phyloP scores from a whole-genome alignment of 2,329 filamentous ascomycete genomes.

The Delphinella strobiligena region DNA sequence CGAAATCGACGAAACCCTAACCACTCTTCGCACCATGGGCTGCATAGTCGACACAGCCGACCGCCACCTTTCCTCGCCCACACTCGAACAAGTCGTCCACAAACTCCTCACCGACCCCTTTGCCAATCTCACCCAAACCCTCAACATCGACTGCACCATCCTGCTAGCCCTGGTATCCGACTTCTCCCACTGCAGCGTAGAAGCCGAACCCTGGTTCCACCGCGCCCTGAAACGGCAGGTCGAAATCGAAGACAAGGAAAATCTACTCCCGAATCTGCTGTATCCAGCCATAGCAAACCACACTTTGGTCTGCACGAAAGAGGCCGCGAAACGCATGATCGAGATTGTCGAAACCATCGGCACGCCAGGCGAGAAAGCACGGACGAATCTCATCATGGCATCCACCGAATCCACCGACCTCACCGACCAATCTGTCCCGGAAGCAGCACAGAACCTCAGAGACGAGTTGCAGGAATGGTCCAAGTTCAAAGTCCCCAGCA shows the following conservation, averaged over 20 bases:
- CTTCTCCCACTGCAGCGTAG: constrained; percentile 47
- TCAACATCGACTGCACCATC: constrained; percentile 58
- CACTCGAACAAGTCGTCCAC: constrained; percentile 16
- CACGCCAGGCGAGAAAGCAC: constrained; percentile 45
- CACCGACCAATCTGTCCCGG: not conserved
- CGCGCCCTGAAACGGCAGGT: constrained; percentile 52
- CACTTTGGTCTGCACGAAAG: constrained; percentile 51
- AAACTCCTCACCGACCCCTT: constrained; percentile 28
- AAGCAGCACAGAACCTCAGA: constrained; percentile 19
- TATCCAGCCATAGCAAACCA: constrained; percentile 49
- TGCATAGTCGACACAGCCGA: constrained; percentile 21
- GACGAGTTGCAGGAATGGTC: constrained; percentile 32
- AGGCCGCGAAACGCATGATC: constrained; percentile 54
- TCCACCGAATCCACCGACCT: not conserved
- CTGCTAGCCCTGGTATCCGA: constrained; percentile 63
- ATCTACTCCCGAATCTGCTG: constrained; percentile 47
- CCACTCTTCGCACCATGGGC: constrained; percentile 42
- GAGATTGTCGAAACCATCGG: constrained; percentile 54
- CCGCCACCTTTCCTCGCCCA: constrained; percentile 4
- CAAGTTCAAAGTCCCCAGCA: constrained; percentile 39
- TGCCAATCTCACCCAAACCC: constrained; percentile 24
- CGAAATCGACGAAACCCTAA: constrained; percentile 45
- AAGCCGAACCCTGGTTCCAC: constrained; percentile 42
- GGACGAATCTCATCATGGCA: constrained; percentile 48
- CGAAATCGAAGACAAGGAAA: constrained; percentile 48